Evolutionary conservation across 1,284 basidiomycete genomes (phyloP).

Genomic region (Ustilago cynodontis): DNA sequence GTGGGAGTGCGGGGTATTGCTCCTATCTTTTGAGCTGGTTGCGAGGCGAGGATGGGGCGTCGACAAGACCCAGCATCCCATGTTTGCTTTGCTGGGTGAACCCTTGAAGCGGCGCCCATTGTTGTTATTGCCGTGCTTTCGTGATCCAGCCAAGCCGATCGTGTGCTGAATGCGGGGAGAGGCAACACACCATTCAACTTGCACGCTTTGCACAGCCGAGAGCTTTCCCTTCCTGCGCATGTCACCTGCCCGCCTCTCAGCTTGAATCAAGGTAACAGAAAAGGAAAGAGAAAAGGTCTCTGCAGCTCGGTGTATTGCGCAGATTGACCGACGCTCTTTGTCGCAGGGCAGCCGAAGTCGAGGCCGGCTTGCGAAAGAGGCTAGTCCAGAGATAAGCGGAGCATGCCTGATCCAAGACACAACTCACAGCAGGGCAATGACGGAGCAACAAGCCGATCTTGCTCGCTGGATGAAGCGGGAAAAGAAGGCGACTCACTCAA

Average conservation of each 20-base stretch:
- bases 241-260: too few species aligned
- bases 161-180: slow-evolving; percentile 8
- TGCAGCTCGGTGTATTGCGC: slow-evolving; percentile 1
- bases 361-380: too few species aligned
- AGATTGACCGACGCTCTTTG: not conserved
- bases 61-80: slow-evolving; percentile 1
- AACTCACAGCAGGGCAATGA: too few species aligned
- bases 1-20: not conserved
- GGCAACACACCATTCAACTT: not conserved
- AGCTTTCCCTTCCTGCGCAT: not conserved
- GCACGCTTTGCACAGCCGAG: not conserved
- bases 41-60: not conserved
- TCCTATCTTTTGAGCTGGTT: not conserved
- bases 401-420: slow-evolving; percentile 5
- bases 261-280: not conserved
- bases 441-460: not conserved
- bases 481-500: not conserved
- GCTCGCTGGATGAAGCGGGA: not conserved
- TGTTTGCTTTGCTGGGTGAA: slow-evolving; percentile 3
- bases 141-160: slow-evolving; percentile 1
- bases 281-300: not conserved
- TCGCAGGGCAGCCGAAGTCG: not conserved
- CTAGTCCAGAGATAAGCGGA: not conserved
- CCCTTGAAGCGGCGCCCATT: slow-evolving; percentile 4
- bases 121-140: not conserved